Evolutionary conservation across 768 basidiomycete genomes (phyloP).

Genomic region (Leccinellum albellum): DNA sequence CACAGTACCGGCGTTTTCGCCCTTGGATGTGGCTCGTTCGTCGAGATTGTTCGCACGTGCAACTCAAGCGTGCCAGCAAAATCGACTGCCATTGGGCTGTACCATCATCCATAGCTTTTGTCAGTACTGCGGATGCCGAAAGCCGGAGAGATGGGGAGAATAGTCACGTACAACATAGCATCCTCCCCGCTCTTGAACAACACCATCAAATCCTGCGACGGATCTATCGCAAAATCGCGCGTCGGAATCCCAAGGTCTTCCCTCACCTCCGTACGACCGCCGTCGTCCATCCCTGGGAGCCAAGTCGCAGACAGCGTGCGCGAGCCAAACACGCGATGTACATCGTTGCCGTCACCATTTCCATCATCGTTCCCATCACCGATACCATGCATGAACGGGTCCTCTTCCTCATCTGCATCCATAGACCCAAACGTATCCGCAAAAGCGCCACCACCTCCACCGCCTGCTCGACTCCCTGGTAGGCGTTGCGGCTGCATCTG

Average conservation of each 20-base stretch:
- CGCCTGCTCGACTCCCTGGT: neutral
- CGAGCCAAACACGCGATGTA: constrained; percentile 11
- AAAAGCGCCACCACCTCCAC: neutral
- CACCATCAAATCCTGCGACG: constrained; percentile 57
- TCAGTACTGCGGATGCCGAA: neutral
- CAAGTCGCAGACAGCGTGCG: constrained; percentile 23
- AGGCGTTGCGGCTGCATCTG: constrained; percentile 30
- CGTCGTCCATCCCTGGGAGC: constrained; percentile 14
- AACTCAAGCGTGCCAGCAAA: constrained; percentile 29
- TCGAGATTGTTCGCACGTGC: constrained; percentile 44
- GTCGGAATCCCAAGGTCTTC: constrained; percentile 39
- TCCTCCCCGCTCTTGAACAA: constrained; percentile 32
- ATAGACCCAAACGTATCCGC: neutral
- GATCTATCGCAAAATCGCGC: constrained; percentile 63
- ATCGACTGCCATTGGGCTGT: constrained; percentile 8
- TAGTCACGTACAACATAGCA: constrained; percentile 10
- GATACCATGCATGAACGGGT: neutral
- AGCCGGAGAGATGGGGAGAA: no score
- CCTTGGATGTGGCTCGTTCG: constrained; percentile 39
- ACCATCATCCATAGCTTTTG: no score
- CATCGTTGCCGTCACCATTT: neutral
- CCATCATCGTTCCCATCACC: neutral
- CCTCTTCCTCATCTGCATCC: neutral
- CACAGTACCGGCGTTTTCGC: constrained; percentile 33
- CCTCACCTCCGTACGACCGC: constrained; percentile 15